Evolutionary conservation across 2,329 filamentous ascomycete species (phyloP).

Genomic region (Pseudopyrenochaeta lycopersici): DNA sequence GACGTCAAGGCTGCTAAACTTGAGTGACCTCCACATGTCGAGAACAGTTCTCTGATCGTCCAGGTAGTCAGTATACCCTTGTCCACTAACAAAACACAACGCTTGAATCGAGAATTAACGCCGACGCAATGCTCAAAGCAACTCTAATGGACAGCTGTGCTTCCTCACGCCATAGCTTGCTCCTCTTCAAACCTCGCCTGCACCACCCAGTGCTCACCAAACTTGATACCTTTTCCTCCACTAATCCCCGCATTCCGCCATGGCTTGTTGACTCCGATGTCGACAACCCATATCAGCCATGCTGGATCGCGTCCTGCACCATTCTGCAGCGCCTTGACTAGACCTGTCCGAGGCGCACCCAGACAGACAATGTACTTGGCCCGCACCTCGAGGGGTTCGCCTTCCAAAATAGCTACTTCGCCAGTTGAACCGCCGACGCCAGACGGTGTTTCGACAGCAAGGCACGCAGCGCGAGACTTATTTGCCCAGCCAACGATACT

Average conservation of each 20-base stretch:
- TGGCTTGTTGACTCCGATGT: slow-evolving; percentile 85
- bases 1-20: too few species aligned
- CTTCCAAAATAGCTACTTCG: slow-evolving; percentile 70
- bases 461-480: slow-evolving; percentile 79
- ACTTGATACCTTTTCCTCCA: slow-evolving; percentile 84
- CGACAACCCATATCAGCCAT: slow-evolving; percentile 85
- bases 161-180: neutral
- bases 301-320: slow-evolving; percentile 62
- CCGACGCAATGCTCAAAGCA: slow-evolving; percentile 13
- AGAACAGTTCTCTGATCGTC: too few species aligned
- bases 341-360: slow-evolving; percentile 84
- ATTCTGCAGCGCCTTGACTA: slow-evolving; percentile 77
- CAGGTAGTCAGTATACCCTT: neutral
- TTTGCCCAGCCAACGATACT: slow-evolving; percentile 96
- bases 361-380: slow-evolving; percentile 85
- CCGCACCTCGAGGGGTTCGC: slow-evolving; percentile 79
- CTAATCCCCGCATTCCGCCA: slow-evolving; percentile 87
- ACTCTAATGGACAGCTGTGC: neutral
- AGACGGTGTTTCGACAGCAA: slow-evolving; percentile 91
- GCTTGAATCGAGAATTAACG: slow-evolving; percentile 1
- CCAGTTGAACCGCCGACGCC: slow-evolving; percentile 82
- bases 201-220: slow-evolving; percentile 86
- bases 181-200: slow-evolving; percentile 63
- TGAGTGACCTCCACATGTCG: too few species aligned
- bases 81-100: slow-evolving; percentile 1